Evolutionary conservation across 192 early-diverging fungal genomes (phyloP).

Genomic region (Nowakowskiella sp.): DNA sequence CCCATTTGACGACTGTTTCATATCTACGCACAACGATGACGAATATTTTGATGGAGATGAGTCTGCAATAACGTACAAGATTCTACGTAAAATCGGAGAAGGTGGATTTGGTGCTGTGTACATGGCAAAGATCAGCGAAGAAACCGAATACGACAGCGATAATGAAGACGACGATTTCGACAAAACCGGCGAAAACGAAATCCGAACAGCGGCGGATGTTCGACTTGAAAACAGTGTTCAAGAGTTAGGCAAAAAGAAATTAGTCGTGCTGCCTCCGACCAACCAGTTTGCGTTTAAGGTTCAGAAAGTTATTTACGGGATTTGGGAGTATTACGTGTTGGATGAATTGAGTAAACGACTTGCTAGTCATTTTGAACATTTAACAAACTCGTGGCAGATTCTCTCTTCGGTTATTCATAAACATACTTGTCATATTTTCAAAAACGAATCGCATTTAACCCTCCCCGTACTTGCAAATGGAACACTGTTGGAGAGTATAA

Average conservation of each 20-base stretch:
- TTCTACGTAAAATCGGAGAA: constrained; percentile 32
- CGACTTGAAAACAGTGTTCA: too few relatives aligned
- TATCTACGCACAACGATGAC: too few relatives aligned
- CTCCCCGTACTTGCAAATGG: constrained; percentile 11
- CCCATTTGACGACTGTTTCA: too few relatives aligned
- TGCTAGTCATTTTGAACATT: neutral
- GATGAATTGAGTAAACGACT: constrained; percentile 15
- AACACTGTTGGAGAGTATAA: constrained; percentile 31
- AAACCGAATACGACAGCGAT: neutral
- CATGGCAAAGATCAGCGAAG: constrained; percentile 7
- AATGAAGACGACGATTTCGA: constrained; percentile 15
- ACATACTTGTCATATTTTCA: constrained; percentile 27
- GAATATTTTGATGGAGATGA: too few relatives aligned
- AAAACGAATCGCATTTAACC: constrained; percentile 22
- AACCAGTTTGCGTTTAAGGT: constrained; percentile 28
- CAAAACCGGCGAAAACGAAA: constrained; percentile 3
- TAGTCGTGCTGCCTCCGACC: too few relatives aligned
- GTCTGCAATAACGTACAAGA: too few relatives aligned
- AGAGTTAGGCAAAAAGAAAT: too few relatives aligned
- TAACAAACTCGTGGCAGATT: neutral
- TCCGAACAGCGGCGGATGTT: constrained; percentile 4
- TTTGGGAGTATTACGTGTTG: constrained; percentile 35
- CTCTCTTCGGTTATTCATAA: constrained; percentile 18
- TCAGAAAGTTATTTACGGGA: constrained; percentile 3
- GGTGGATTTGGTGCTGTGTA: constrained; percentile 31